These are phyloP conservation scores for Cercospora nicotianae DNA, from an alignment of 2,329 filamentous ascomycete genomes.

Conservation along the genomic window DNA sequence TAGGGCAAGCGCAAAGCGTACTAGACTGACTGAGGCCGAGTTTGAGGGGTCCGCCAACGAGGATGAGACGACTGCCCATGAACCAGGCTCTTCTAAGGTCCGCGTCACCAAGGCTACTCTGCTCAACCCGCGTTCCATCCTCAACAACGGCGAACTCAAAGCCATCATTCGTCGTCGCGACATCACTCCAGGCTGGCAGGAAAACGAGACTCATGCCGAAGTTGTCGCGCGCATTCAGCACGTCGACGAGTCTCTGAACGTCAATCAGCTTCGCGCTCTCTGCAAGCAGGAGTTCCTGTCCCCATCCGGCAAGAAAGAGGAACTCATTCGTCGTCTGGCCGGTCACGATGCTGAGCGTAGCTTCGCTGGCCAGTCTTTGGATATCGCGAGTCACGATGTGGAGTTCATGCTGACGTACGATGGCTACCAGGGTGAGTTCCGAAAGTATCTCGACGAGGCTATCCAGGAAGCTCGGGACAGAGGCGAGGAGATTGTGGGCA, in stretches of 20 bases:
- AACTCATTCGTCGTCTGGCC: slow-evolving; percentile 31
- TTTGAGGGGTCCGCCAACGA: neutral
- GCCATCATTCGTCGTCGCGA: slow-evolving; percentile 30
- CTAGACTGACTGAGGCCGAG: neutral
- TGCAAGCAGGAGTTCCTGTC: slow-evolving; percentile 21
- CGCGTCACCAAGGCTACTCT: slow-evolving; percentile 30
- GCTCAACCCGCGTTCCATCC: slow-evolving; percentile 33
- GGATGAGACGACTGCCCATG: neutral
- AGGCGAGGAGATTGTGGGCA: slow-evolving; percentile 5
- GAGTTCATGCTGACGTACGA: slow-evolving; percentile 30
- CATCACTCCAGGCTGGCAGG: slow-evolving; percentile 21
- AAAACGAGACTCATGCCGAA: slow-evolving; percentile 31
- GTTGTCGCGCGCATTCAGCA: slow-evolving; percentile 33
- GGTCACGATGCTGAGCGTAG: slow-evolving; percentile 31
- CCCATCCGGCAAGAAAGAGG: slow-evolving; percentile 29
- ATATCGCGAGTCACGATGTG: slow-evolving; percentile 21
- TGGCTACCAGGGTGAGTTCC: slow-evolving; percentile 18
- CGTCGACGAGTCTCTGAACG: slow-evolving; percentile 24
- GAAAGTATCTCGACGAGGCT: slow-evolving; percentile 4
- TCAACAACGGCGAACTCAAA: slow-evolving; percentile 32
- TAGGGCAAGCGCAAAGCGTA: neutral
- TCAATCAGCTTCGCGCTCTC: slow-evolving; percentile 22
- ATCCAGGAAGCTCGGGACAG: slow-evolving; percentile 5
- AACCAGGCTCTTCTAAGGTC: slow-evolving; percentile 7
- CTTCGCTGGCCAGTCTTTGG: slow-evolving; percentile 17